Base-by-base conservation (phyloP, 208 protist genomes). In the Acanthamoeba quina region DNA sequence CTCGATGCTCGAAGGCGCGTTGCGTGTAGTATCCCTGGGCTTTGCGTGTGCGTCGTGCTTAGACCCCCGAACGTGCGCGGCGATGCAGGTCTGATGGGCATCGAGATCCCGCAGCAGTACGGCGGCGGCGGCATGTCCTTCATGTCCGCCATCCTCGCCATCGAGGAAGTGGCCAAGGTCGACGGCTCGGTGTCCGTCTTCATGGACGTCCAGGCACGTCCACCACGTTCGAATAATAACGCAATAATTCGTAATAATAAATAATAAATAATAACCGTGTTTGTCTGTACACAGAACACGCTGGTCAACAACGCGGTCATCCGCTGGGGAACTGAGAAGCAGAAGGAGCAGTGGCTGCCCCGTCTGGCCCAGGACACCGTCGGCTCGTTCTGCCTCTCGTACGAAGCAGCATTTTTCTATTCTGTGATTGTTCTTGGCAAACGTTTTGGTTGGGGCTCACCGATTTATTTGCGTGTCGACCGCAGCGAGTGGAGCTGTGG, bases 281-380 rank as follows among this genome's bases (percentile, higher is more conserved):
- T 11, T 95, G 47, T 95, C 21, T 52, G 13, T 9, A 9, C 11
- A 90, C 90, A 97, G 80, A 97, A 97, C 58, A 97, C 96, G 17
- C 49, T 97, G 15, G 95, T 97, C 0, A 97, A 97, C 74, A 96
- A 94, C 72, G 90, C 62, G 24, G 54, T 97, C 80, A 66, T 47
- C 4, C 74, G 90, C 29, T 97, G 92, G 34, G 98, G 97, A 19
- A 99, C 92, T 41, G 95, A 98, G 26, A 95, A 95, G 13, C 97
- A 98, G 94, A 97, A 97, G 94, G 92, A 96, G 54, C 97, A 98
- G 89, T 99, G 98, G 95, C 94, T 99, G 64, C 96, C 98, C 13
- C 97, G 97, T 85, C 97, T 99, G 0, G 98, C 98, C 17, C 96
- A 85, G 0, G 94, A 98, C 44, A 98, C 54, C 7, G 92, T 94